Base-by-base conservation (phyloP, 768 basidiomycete genomes). In the Tulasnella sp. region DNA sequence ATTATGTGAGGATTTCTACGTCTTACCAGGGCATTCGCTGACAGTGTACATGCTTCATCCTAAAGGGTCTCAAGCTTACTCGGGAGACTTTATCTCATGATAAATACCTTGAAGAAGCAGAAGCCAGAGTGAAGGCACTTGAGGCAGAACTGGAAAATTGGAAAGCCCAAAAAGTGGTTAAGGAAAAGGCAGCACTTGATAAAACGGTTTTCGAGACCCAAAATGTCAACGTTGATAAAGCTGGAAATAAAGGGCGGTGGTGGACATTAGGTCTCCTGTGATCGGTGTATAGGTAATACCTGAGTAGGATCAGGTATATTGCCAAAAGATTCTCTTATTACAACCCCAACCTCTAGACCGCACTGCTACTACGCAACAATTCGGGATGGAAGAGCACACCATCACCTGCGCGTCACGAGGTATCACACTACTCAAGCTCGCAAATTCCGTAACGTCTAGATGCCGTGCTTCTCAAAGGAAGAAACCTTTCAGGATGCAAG, bases 191-290 rank as follows among this genome's bases (percentile, higher is more conserved):
- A 20, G 12, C 20, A 10, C 10, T 10, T 13, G 22, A 13, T 25
- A 39, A 25, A 10, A 27, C 15, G 25, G 48, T 27, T 44, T n/a
- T n/a, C n/a, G 28, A 9, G 42, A 16, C 29, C 29, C 25, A 35
- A 28, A 25, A 10, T n/a, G 34, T 25, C 5, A 25, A 40, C 5
- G 19, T 25, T 40, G 19, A 48, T 33, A 4, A 24, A n/a, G 8
- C n/a, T 12, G 27, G 49, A 13, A 22, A 28, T 28, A 42, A n/a
- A 3, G 39, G 39, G 5, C 49, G 49, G 13, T 51, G 49, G 49
- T 51, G 49, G 49, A 41, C 49, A 16, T 31, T 51, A 4, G 49
- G 49, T 25, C 33, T 51, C 13, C 22, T 51, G 22, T 51, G 29
- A 43, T n/a, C n/a, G n/a, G 15, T 28, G 28, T 31, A n/a, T 25